These are phyloP conservation scores for Ganoderma sinense DNA, from an alignment of 1,284 basidiomycete species.

Conservation along the genomic window DNA sequence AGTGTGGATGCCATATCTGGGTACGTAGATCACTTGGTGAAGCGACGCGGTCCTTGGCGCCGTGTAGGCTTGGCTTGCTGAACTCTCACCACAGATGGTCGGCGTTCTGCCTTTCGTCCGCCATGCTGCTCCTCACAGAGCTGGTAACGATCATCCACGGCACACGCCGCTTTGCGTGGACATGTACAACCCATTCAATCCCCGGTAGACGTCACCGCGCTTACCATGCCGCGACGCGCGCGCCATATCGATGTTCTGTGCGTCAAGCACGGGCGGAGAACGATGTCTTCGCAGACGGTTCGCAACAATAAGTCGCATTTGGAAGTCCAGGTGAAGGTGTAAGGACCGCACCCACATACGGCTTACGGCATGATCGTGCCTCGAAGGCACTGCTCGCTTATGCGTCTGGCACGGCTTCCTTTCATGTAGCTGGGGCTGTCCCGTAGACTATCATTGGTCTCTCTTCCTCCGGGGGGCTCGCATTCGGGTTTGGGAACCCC, in stretches of 20 bases:
- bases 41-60: constrained; percentile 11
- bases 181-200: constrained; percentile 3
- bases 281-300: background rate
- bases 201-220: constrained; percentile 13
- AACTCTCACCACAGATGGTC: constrained; percentile 24
- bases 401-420: constrained; percentile 17
- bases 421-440: constrained; percentile 29
- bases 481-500: constrained; percentile 27
- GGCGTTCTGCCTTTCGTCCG: constrained; percentile 1
- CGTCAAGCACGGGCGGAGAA: background rate
- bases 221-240: background rate
- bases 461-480: constrained; percentile 22
- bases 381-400: constrained; percentile 31
- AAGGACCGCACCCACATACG: background rate
- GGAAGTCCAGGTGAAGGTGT: background rate
- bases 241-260: constrained; percentile 11
- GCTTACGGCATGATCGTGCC: constrained; percentile 19
- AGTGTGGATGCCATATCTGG: constrained; percentile 12
- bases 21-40: background rate
- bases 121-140: background rate
- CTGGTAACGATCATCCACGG: constrained; percentile 10
- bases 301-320: background rate
- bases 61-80: constrained; percentile 10
- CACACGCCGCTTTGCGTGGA: constrained; percentile 2
- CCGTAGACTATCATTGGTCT: constrained; percentile 26